Percentiles rank a stretch among this genome's conserved stretches.
These are phyloP conservation scores for Lactifluus subvellereus DNA, from an alignment of 768 basidiomycete genomes.

Conservation along the genomic window DNA sequence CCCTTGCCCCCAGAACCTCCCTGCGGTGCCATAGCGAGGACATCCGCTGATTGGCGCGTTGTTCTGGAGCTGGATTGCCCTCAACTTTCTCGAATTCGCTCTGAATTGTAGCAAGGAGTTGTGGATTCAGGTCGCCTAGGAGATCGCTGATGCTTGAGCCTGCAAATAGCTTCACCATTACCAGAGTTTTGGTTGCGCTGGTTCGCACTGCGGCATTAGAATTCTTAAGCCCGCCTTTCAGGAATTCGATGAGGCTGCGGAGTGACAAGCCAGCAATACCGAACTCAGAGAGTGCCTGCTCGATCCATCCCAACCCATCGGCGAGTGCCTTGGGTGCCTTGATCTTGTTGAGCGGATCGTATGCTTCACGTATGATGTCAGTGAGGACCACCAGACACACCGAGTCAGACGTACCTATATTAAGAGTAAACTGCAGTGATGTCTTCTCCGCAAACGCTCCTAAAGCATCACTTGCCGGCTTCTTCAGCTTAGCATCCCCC, in stretches of 20 bases:
- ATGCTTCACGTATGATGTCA: conserved; percentile 48
- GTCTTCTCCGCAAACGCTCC: conserved; percentile 83
- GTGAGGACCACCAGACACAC: conserved; percentile 15
- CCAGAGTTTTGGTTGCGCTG: conserved; percentile 87
- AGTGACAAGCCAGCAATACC: conserved; percentile 84
- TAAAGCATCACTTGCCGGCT: conserved; percentile 89
- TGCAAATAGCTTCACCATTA: conserved; percentile 87
- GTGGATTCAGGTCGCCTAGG: conserved; percentile 90
- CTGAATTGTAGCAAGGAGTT: conserved; percentile 84
- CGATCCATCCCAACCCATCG: conserved; percentile 86
- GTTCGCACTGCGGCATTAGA: conserved; percentile 93
- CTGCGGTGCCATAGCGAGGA: conserved; percentile 45
- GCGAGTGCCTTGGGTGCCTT: conserved; percentile 97
- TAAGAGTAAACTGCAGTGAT: conserved; percentile 88
- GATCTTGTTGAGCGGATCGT: conserved; percentile 89
- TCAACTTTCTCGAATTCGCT: conserved; percentile 92
- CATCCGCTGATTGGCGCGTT: conserved; percentile 68
- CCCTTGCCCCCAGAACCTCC: conserved; percentile 40
- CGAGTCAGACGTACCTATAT: conserved; percentile 59
- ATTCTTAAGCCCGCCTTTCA: conserved; percentile 82
- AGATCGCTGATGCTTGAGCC: conserved; percentile 90
- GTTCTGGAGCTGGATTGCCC: conserved; percentile 68
- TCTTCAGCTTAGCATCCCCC: conserved; percentile 95
- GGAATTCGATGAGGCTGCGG: conserved; percentile 80
- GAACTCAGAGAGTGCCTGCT: conserved; percentile 80